Evolutionary conservation across 23 red algal species (phyloP).

Genomic region (Cyanidioschyzon merolae): DNA sequence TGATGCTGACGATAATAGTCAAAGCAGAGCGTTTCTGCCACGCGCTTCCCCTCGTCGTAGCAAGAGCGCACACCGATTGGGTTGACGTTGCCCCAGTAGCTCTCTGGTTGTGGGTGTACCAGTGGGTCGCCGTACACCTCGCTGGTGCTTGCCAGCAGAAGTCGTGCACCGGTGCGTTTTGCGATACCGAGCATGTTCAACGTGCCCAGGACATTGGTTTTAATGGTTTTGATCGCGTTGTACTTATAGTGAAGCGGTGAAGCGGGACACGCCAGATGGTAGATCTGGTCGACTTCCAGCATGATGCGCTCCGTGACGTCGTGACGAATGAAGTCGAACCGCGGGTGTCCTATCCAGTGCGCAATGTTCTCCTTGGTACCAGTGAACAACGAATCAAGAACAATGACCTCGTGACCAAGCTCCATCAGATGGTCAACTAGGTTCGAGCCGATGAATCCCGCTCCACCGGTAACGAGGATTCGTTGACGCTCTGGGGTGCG

Average conservation of each 20-base stretch:
- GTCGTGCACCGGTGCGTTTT: constrained; percentile 79
- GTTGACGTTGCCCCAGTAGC: constrained; percentile 99
- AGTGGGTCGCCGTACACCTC: constrained; percentile 99
- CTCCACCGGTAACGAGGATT: constrained; percentile 94
- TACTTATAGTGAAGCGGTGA: constrained; percentile 99
- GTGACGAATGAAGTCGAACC: constrained; percentile 97
- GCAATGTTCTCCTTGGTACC: constrained; percentile 81
- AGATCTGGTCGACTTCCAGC: constrained; percentile 92
- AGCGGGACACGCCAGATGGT: constrained; percentile 94
- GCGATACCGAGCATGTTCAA: constrained; percentile 95
- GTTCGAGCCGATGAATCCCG: constrained; percentile 98
- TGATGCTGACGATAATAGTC: constrained; percentile 97
- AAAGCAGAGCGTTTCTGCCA: constrained; percentile 79
- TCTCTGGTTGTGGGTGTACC: constrained; percentile 84
- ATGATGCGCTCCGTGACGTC: constrained; percentile 85
- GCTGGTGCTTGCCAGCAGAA: constrained; percentile 81
- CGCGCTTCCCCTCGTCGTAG: constrained; percentile 98
- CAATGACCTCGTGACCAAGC: constrained; percentile 94
- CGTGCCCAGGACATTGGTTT: constrained; percentile 91
- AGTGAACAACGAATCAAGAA: constrained; percentile 88
- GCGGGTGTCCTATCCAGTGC: constrained; percentile 52
- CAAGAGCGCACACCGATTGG: constrained; percentile 87
- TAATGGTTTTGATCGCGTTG: constrained; percentile 98
- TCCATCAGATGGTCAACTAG: constrained; percentile 94
- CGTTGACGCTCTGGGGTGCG: constrained; percentile 55